A percentile compares a stretch with the other conserved stretches of the same genome.
phyloP scores from a whole-genome alignment of 1,284 basidiomycete genomes.

The Ceraceosorus guamensis region DNA sequence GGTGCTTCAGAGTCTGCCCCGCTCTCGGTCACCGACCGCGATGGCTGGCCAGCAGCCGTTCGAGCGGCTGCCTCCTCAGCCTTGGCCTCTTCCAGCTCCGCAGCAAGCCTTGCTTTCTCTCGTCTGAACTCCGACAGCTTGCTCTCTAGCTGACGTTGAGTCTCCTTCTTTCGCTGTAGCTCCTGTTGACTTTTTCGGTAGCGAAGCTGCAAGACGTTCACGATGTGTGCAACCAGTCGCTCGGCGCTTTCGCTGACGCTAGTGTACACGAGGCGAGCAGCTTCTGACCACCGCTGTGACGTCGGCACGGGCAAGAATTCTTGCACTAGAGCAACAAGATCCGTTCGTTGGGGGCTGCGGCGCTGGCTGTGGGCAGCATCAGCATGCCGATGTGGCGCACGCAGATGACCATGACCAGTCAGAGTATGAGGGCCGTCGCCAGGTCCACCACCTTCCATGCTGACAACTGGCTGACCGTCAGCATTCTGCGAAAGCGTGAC shows the following conservation, averaged over 20 bases:
- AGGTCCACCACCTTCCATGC: no score
- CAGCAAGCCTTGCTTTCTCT: no score
- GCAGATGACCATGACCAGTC: no score
- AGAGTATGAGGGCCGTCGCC: no score
- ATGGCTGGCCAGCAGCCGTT: neutral
- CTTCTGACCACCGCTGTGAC: slow-evolving; percentile 82
- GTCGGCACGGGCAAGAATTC: slow-evolving; percentile 65
- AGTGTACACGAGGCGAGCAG: slow-evolving; percentile 70
- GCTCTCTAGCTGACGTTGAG: neutral
- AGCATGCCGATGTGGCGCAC: no score
- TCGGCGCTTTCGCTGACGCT: slow-evolving; percentile 63
- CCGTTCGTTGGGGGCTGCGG: slow-evolving; percentile 3
- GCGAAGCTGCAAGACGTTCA: slow-evolving; percentile 71
- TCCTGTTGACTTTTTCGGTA: slow-evolving; percentile 44
- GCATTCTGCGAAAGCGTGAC: no score
- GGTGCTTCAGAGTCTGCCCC: neutral
- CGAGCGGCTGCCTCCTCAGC: neutral
- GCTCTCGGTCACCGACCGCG: neutral
- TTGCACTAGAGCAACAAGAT: slow-evolving; percentile 39
- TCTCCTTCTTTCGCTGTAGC: slow-evolving; percentile 48
- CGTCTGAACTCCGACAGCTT: no score
- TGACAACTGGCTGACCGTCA: no score
- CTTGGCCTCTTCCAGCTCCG: no score
- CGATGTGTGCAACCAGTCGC: slow-evolving; percentile 66
- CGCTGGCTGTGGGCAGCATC: no score